Base-by-base conservation (phyloP, 768 basidiomycete species). In the Psilocybe cubensis region DNA sequence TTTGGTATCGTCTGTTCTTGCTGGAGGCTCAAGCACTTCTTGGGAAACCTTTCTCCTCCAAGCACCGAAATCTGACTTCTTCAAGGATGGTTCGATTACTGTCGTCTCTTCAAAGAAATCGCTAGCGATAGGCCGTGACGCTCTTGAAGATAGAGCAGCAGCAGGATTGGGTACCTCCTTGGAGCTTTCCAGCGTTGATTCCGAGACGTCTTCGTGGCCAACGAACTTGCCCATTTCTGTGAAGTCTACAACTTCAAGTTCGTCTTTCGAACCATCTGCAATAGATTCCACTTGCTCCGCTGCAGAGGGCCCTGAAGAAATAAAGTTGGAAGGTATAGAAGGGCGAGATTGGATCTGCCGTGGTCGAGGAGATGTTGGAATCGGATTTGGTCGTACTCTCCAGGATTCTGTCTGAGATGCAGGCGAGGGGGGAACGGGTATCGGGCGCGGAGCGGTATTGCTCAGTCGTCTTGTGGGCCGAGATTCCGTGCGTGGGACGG, bases 201-300 rank as follows among this genome's bases (percentile, higher is more conserved):
- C 64, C 38, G 66, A 50, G 33, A 53, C 53, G 24, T 64, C 56
- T 18, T 76, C 46, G 45, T 73, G 73, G 25, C 82, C 85, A 10
- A 89, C 77, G 57, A 93, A 83, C 72, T 84, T 87, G 41, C 79
- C 88, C 68, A 92, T 77, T 45, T 94, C 91, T 2, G 82, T 82
- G 62, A 92, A 94, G 65, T 93, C 91, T 6, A 94, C 83, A n/a
- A 89, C 82, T 64, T 92, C 91, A 3, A 92, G 78, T 53, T 85
- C 81, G 63, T 88, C 89, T 20, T 80, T 83, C 3, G 78, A 70
- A 52, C 72, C 70, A 40, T 77, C 70, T 17, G 74, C 73, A n/a
- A 88, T 71, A 18, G 78, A 69, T 56, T 76, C 77, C 27, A 79
- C 73, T 44, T 76, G 77, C 25, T 79, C 77, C 11, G 76, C 57